These are phyloP conservation scores for Suhomyces ambrosiae DNA, from an alignment of 1,139 yeast genomes.

Conservation along the genomic window DNA sequence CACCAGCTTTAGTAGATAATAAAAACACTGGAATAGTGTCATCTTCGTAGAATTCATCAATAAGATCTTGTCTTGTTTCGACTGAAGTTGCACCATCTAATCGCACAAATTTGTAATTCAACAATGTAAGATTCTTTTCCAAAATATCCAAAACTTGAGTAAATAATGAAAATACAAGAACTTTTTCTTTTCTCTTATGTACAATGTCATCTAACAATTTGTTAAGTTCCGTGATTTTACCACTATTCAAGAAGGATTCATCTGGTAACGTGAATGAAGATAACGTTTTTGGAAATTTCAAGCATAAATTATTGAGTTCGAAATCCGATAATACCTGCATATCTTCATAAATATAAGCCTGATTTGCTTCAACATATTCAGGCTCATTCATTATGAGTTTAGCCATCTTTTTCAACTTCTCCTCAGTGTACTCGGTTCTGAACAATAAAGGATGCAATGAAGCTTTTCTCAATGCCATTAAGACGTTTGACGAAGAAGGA, in stretches of 20 bases:
- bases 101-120: constrained; percentile 74
- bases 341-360: constrained; percentile 78
- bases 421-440: constrained; percentile 61
- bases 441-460: constrained; percentile 74
- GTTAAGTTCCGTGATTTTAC: constrained; percentile 65
- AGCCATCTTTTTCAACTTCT: constrained; percentile 64
- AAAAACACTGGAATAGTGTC: constrained; percentile 81
- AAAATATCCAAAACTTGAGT: constrained; percentile 89
- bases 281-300: constrained; percentile 67
- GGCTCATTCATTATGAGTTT: constrained; percentile 78
- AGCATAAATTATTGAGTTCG: constrained; percentile 77
- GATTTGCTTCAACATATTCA: constrained; percentile 73
- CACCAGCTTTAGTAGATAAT: constrained; percentile 95
- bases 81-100: constrained; percentile 94
- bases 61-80: constrained; percentile 87
- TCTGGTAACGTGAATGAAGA: constrained; percentile 56
- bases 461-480: constrained; percentile 75
- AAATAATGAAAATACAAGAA: constrained; percentile 84
- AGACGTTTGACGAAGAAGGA: constrained; percentile 52
- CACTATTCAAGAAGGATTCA: constrained; percentile 68
- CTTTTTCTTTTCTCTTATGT: constrained; percentile 59
- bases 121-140: constrained; percentile 69
- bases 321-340: constrained; percentile 96
- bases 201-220: constrained; percentile 63
- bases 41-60: constrained; percentile 86